Percentiles rank a stretch among this genome's conserved stretches.
Conservation (phyloP, 768 basidiomycete genomes). For the Clathrus columnatus region DNA sequence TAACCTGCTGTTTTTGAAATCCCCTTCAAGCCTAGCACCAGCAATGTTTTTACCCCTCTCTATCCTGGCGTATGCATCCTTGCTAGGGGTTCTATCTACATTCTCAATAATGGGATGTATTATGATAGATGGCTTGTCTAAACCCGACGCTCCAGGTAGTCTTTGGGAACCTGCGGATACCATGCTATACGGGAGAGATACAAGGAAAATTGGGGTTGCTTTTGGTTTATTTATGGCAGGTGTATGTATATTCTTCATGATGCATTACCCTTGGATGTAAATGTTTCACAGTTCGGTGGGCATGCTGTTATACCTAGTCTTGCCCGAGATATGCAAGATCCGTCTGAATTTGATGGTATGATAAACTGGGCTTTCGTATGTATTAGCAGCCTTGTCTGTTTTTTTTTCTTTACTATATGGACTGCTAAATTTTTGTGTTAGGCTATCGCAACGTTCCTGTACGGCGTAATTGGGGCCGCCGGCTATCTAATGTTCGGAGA, state of each 20-base stretch:
- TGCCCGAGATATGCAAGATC: conserved; percentile 83
- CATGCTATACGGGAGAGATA: conserved; percentile 41
- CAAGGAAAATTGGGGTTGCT: conserved; percentile 59
- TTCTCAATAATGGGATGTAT: conserved; percentile 68
- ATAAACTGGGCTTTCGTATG: conserved; percentile 85
- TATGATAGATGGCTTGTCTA: conserved; percentile 73
- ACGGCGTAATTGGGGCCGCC: conserved; percentile 55
- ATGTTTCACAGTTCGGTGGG: conserved; percentile 60
- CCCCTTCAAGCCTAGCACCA: conserved; percentile 55
- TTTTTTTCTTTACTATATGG: too few relatives aligned
- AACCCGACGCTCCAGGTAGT: conserved; percentile 67
- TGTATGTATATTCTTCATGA: conserved; percentile 32
- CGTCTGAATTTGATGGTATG: conserved; percentile 70
- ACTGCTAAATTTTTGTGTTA: conserved; percentile 21
- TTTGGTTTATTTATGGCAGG: conserved; percentile 92
- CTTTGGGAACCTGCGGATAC: conserved; percentile 71
- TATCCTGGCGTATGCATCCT: conserved; percentile 79
- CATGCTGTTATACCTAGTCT: conserved; percentile 89
- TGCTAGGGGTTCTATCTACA: conserved; percentile 76
- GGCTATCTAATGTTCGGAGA: conserved; percentile 92
- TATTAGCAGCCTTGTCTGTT: too few relatives aligned
- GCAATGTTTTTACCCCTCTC: conserved; percentile 81
- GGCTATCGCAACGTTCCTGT: conserved; percentile 53
- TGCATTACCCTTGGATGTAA: not conserved
- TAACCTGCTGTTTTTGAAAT: conserved; percentile 5